phyloP scores from a whole-genome alignment of 139 green algal genomes.

The Chlamydomonas eustigma region DNA sequence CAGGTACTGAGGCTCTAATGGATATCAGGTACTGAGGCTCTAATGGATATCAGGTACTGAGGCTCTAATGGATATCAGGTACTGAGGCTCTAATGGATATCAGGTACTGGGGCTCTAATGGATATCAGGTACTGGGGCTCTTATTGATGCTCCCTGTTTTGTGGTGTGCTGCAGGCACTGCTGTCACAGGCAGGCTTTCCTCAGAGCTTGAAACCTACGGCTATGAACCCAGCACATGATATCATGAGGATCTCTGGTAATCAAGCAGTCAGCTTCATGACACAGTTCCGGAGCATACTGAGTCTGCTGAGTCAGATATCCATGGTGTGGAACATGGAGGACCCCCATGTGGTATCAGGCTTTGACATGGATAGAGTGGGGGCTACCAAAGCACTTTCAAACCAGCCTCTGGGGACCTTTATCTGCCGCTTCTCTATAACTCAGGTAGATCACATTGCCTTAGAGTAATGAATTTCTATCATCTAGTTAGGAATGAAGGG shows the following conservation, averaged over 20 bases:
- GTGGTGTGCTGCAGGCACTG: too few species aligned
- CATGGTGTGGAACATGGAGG: slow-evolving; percentile 59
- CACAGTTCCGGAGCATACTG: slow-evolving; percentile 44
- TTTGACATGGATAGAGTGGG: slow-evolving; percentile 63
- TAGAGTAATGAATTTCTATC: too few species aligned
- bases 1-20: too few species aligned
- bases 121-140: too few species aligned
- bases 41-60: too few species aligned
- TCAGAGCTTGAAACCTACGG: slow-evolving; percentile 11
- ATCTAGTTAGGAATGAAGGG: too few species aligned
- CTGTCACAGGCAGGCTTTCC: slow-evolving; percentile 60
- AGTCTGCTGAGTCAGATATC: slow-evolving; percentile 48
- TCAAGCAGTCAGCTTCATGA: slow-evolving; percentile 57
- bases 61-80: too few species aligned
- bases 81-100: too few species aligned
- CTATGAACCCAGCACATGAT: background rate
- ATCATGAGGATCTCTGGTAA: slow-evolving; percentile 28
- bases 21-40: too few species aligned
- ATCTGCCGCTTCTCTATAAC: slow-evolving; percentile 62
- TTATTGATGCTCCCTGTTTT: too few species aligned
- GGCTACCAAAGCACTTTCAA: slow-evolving; percentile 37
- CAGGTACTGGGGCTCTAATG: too few species aligned
- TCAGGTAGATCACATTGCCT: too few species aligned
- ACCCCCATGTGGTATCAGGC: slow-evolving; percentile 59
- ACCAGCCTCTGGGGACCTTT: slow-evolving; percentile 48